Base-by-base conservation (phyloP, 805 yeast species). In the Yarrowia sp. region DNA sequence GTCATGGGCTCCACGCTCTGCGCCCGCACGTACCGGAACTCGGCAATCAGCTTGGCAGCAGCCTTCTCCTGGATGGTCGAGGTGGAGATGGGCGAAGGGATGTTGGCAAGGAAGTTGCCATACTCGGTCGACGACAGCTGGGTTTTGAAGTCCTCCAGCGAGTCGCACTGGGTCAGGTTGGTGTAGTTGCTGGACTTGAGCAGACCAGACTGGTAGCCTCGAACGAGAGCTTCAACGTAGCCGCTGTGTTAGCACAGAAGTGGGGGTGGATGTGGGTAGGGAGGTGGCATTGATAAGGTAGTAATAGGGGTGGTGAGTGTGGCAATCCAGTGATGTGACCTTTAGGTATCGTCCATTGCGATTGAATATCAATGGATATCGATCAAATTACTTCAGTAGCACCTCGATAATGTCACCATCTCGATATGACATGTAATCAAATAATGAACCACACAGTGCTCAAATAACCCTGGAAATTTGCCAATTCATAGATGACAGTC, bases 81-180 rank as follows among this genome's bases (percentile, higher is more conserved):
- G 2, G 99, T 93, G 26, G 97, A 85, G 71, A 95, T 81, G n/a
- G 92, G 88, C 4, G 92, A 86, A 14, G 93, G 88, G 49, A 90
- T 89, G 72, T 92, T 90, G 36, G 96, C 84, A 70, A 95, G 82
- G 75, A 93, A 92, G 79, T 89, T 90, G 55, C 97, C 97, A 80
- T 95, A 95, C 76, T 96, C 99, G 11, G 99, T 94, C 50, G 98
- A 92, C 2, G 97, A 89, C 67, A 95, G 84, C 82, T 96, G 99
- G 69, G 96, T 82, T 80, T 92, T 94, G 76, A 96, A 83, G 80
- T 95, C 99, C 69, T 95, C 99, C 72, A 95, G 84, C 50, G 90
- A 87, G 75, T 96, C 99, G 81, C 99, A 96, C 79, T 95, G 99
- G 3, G 98, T 91, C 76, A 95, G 81, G 80, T 95, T 96, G 76